Evolutionary conservation across 2,329 filamentous ascomycete genomes (phyloP).

Genomic region (Myriosclerotinia curreyana): DNA sequence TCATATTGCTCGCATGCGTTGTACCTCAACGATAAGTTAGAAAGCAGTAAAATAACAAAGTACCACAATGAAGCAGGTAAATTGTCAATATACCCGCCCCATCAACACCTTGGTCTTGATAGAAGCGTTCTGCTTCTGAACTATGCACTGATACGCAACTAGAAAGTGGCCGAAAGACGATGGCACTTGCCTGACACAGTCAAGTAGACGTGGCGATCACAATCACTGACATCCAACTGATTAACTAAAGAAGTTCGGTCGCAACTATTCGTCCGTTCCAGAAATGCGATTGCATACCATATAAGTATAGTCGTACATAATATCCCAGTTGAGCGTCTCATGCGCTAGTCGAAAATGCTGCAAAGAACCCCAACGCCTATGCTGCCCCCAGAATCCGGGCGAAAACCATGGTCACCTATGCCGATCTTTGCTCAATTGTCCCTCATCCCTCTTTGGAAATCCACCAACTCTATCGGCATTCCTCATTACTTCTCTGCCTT

Average conservation of each 20-base stretch:
- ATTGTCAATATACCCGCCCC: not conserved
- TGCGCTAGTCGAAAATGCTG: constrained; percentile 27
- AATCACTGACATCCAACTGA: not conserved
- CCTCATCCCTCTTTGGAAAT: constrained; percentile 45
- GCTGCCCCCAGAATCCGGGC: constrained; percentile 1
- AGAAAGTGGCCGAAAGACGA: not conserved
- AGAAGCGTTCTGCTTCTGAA: not conserved
- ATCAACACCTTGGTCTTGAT: not conserved
- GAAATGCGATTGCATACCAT: constrained; percentile 18
- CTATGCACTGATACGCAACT: not conserved
- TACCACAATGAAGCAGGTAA: not conserved
- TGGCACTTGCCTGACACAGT: constrained; percentile 10
- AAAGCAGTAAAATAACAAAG: not conserved
- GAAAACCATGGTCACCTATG: constrained; percentile 34
- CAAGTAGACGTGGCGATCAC: not conserved
- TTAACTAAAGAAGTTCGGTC: not conserved
- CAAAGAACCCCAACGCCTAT: constrained; percentile 29
- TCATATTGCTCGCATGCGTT: not conserved
- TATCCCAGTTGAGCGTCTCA: constrained; percentile 20
- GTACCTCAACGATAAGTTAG: not conserved
- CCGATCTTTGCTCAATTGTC: constrained; percentile 38
- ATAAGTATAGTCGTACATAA: constrained; percentile 29
- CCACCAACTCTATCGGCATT: constrained; percentile 56
- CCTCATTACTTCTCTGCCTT: constrained; percentile 53
- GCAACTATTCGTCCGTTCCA: not conserved